Conservation (phyloP, 23 red algal species). For the Pyropia haitanensis region DNA sequence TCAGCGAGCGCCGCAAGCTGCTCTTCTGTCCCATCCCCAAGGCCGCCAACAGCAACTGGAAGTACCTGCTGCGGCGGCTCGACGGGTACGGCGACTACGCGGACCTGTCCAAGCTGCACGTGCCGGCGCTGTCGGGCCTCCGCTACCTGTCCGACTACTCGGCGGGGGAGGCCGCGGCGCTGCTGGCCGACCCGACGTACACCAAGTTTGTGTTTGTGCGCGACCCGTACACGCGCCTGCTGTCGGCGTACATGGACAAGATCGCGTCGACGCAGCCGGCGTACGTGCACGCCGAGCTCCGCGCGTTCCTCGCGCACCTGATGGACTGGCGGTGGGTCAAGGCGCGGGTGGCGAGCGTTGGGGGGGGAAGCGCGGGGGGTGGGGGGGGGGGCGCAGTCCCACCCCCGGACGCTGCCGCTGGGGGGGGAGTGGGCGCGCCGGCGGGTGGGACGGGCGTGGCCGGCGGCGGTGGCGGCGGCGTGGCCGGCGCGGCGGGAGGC, state of each 20-base stretch:
- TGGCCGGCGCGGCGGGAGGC: not conserved
- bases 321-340: conserved; percentile 43
- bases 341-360: not conserved
- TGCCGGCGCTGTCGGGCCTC: conserved; percentile 22
- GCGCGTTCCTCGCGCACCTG: conserved; percentile 45
- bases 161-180: conserved; percentile 13
- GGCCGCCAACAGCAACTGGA: conserved; percentile 82
- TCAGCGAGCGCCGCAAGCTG: conserved; percentile 33
- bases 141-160: conserved; percentile 76
- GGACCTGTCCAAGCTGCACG: conserved; percentile 30
- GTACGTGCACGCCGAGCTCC: conserved; percentile 43
- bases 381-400: not conserved
- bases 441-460: not conserved
- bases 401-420: not conserved
- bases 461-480: not conserved
- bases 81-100: conserved; percentile 55
- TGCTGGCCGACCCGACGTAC: conserved; percentile 35
- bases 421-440: not conserved
- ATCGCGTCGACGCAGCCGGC: conserved; percentile 42
- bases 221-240: conserved; percentile 47
- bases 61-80: conserved; percentile 64
- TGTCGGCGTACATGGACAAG: conserved; percentile 90
- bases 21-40: conserved; percentile 81
- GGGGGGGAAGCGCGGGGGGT: not conserved
- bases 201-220: conserved; percentile 80